phyloP scores from a whole-genome alignment of 163 green algal genomes.

The Prototheca stagnorum region DNA sequence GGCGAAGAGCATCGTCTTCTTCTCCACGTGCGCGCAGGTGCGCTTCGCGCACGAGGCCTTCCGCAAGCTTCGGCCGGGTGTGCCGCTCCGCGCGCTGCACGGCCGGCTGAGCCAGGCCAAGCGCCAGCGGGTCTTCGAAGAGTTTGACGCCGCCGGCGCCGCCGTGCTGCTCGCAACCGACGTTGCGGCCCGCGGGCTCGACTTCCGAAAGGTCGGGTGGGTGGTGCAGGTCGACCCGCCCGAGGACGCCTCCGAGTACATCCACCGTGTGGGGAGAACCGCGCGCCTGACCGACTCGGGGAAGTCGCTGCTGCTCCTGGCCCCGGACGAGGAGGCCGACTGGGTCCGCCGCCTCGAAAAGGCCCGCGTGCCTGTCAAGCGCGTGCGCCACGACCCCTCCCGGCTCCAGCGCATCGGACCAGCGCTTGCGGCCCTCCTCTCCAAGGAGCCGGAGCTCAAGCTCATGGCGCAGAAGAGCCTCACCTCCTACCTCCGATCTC shows the following conservation, averaged over 20 bases:
- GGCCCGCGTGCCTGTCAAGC: constrained; percentile 50
- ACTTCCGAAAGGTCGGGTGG: constrained; percentile 95
- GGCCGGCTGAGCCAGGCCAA: constrained; percentile 87
- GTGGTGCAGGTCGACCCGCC: constrained; percentile 94
- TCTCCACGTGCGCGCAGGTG: constrained; percentile 92
- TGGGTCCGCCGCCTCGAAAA: constrained; percentile 45
- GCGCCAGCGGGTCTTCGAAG: constrained; percentile 71
- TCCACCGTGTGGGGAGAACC: constrained; percentile 90
- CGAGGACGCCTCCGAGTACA: constrained; percentile 84
- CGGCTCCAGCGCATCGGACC: constrained; percentile 53
- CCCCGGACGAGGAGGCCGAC: constrained; percentile 46
- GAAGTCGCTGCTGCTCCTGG: constrained; percentile 62
- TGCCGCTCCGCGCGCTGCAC: constrained; percentile 71
- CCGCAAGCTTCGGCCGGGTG: constrained; percentile 68
- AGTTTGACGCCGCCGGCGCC: constrained; percentile 64
- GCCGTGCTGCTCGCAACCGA: constrained; percentile 93
- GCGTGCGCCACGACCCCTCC: constrained; percentile 56
- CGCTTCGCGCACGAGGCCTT: constrained; percentile 72
- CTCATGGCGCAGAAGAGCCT: constrained; percentile 60
- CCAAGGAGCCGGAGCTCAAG: constrained; percentile 73
- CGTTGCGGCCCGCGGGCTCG: constrained; percentile 81
- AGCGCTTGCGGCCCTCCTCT: constrained; percentile 72
- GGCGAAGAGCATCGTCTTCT: constrained; percentile 71
- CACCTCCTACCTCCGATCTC: constrained; percentile 68
- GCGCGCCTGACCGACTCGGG: constrained; percentile 49